Evolutionary conservation across 208 protist species (phyloP), one percentile per base, ranked within the genome.

Genomic region (Trypanosoma mega): DNA sequence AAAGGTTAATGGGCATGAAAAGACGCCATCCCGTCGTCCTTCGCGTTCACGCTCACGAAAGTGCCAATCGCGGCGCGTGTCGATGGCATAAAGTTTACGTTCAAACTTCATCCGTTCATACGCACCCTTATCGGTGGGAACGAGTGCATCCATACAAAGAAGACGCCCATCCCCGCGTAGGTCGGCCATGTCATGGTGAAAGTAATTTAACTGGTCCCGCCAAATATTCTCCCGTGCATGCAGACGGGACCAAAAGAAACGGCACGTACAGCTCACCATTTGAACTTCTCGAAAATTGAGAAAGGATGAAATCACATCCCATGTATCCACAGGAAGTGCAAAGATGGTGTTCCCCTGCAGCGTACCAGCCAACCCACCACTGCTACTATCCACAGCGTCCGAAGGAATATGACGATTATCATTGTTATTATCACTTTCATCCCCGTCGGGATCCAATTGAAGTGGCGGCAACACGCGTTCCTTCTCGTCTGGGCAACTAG

Each of bases 41-140:
- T 7, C 29, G 23, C 41, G 53, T 57, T 63, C 54, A 39, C n/a
- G 29, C 30, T 90, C 86, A 33, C 74, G 76, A 59, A 90, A 85
- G 44, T 86, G 64, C 82, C 80, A 90, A 53, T 85, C 78, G 2
- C 86, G 74, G n/a, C 68, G 69, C 16, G 78, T 54, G 62, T 90
- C 86, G n/a, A 87, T 61, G 36, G 67, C 76, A 68, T 93, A 90
- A 16, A 90, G 30, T n/a, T 68, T 81, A 0, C 62, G 68, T 68
- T 88, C 80, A 18, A 74, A 59, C 34, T 75, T 74, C 51, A 93
- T 86, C 37, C 67, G 70, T 50, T 93, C 80, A 61, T 88, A 87
- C 23, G 62, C 65, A 43, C 39, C 63, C 52, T 53, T 55, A 57
- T 69, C 23, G 5, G 56, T 4, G 14, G 59, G 51, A 3, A 58